phyloP scores from a whole-genome alignment of 768 basidiomycete species.

The Rhodotorula diobovata region DNA sequence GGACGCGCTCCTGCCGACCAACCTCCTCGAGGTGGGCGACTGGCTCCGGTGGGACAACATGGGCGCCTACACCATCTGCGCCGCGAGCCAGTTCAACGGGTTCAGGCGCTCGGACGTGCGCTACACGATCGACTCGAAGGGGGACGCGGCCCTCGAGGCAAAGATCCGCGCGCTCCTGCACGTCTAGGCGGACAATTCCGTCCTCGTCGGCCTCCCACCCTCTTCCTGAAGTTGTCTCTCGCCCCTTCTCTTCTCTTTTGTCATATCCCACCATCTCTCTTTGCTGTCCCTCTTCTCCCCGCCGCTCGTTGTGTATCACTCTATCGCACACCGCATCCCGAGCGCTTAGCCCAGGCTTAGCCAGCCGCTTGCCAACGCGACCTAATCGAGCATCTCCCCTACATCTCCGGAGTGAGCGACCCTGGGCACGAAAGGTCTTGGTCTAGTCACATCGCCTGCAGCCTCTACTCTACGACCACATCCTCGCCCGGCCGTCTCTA shows the following conservation, averaged over 20 bases:
- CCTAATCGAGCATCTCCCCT: not conserved
- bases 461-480: not conserved
- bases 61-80: slow-evolving; percentile 99
- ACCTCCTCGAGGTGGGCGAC: slow-evolving; percentile 77
- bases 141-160: slow-evolving; percentile 41
- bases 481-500: slow-evolving; percentile 7
- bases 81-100: slow-evolving; percentile 55
- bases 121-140: slow-evolving; percentile 65
- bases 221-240: not conserved
- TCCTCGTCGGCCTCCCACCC: not conserved
- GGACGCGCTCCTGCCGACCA: slow-evolving; percentile 60
- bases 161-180: slow-evolving; percentile 25
- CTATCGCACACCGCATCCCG: no score
- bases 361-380: not conserved
- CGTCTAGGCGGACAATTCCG: not conserved
- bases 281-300: not conserved
- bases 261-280: not conserved
- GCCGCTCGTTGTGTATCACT: not conserved
- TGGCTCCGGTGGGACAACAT: slow-evolving; percentile 98
- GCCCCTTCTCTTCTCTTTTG: no score
- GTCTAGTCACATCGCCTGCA: not conserved
- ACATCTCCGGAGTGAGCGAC: not conserved
- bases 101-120: slow-evolving; percentile 74
- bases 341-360: no score
- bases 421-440: not conserved